Percentiles rank a stretch among this genome's conserved stretches.
Conservation (phyloP, 257 asterid genomes). For the Solanum infundibuliforme region DNA sequence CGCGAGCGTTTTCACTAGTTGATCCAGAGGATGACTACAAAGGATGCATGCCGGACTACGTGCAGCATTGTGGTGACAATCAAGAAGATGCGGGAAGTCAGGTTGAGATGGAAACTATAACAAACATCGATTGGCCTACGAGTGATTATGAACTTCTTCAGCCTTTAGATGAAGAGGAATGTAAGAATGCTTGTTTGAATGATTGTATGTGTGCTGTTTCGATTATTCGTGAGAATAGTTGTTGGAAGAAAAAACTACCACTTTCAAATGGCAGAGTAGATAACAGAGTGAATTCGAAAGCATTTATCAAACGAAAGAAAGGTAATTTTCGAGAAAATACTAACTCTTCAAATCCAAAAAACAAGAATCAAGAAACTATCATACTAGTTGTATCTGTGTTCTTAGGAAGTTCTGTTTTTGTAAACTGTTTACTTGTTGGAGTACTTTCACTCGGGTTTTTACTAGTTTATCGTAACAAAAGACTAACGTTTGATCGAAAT, state of each 20-base stretch:
- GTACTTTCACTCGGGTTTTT: not conserved
- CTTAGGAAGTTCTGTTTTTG: constrained; percentile 3
- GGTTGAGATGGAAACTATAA: not conserved
- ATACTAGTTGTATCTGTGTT: not conserved
- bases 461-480: not conserved
- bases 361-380: not conserved
- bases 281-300: not conserved
- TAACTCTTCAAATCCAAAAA: not conserved
- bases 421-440: not conserved
- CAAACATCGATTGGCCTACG: constrained; percentile 26
- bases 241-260: constrained; percentile 36
- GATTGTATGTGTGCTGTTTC: constrained; percentile 39
- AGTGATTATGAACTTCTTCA: constrained; percentile 18
- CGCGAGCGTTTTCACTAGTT: constrained; percentile 13
- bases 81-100: not conserved
- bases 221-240: constrained; percentile 3
- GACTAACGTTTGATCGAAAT: not conserved
- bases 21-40: constrained; percentile 9
- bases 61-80: constrained; percentile 10
- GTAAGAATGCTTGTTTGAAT: constrained; percentile 15
- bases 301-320: constrained; percentile 4
- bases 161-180: not conserved
- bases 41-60: constrained; percentile 28
- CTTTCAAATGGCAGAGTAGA: constrained; percentile 27
- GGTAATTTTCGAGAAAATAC: constrained; percentile 8